Evolutionary conservation across 2,329 filamentous ascomycete genomes (phyloP), one percentile per base, ranked within the genome.

Genomic region (Dendrostoma leiphaemia): DNA sequence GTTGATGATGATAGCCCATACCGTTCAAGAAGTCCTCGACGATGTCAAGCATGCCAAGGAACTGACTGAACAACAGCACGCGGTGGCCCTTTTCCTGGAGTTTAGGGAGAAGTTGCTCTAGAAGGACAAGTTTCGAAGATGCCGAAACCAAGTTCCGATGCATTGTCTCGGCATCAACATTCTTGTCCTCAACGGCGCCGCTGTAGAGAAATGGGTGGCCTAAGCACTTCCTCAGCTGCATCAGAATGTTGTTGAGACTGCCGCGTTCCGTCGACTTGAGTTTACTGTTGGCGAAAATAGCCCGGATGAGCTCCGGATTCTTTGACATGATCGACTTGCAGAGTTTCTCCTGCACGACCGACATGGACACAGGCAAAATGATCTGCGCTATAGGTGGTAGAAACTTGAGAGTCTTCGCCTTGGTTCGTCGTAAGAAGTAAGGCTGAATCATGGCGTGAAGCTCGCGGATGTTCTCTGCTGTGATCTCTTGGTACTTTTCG

Each of bases 191-290:
- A 54, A 99, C 94, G 21, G 89, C 86, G 37, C 84, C 79, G 64
- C 86, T 97, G 76, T 97, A 99, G 47, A 97, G 85, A 67, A 97
- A 99, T 0, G 95, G 94, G 70, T 99, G 95, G 60, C 93, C 97
- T 2, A 99, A 78, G 60, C 91, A 96, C 68, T 97, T 97, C 17
- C 94, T 85, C 17, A 99, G 79, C 69, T 99, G 94, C 82, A 97
- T 91, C 40, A 99, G 72, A 35, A 99, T 96, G 63, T 99, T 99
- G 78, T 88, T 96, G 54, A 97, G 73, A 59, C 85, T 93, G 38
- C 89, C 86, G 6, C 88, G 83, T 56, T 97, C 92, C 15, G 79
- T 80, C 26, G 80, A 76, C 63, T 86, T 89, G 47, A 91, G 73
- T 59, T 80, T 84, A 41, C 77, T 78, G 31, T 86, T 81, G 6